phyloP scores from a whole-genome alignment of 192 early-diverging fungal species.

The Umbelopsis isabellina region DNA sequence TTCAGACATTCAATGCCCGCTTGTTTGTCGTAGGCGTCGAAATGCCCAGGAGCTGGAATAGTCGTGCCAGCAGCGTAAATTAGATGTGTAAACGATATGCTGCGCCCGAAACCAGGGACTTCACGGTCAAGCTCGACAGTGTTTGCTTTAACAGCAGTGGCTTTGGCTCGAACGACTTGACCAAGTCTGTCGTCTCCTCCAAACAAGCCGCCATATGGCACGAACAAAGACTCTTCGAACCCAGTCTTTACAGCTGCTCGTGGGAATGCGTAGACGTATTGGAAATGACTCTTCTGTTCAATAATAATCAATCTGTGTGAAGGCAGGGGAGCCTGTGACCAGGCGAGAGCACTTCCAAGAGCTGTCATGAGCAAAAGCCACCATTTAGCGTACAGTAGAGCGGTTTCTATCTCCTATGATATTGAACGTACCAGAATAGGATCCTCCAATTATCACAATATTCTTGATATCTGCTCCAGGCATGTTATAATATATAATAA shows the following conservation, averaged over 20 bases:
- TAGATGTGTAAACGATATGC: constrained; percentile 55
- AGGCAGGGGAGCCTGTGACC: constrained; percentile 37
- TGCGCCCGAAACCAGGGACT: constrained; percentile 50
- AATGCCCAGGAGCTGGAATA: constrained; percentile 54
- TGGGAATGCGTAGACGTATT: constrained; percentile 69
- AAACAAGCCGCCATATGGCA: constrained; percentile 57
- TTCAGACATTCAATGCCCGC: constrained; percentile 45
- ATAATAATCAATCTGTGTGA: constrained; percentile 61
- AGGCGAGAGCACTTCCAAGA: constrained; percentile 32
- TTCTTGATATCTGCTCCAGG: constrained; percentile 22
- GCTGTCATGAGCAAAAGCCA: constrained; percentile 25
- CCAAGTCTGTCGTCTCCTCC: constrained; percentile 39
- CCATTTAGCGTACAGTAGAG: not conserved
- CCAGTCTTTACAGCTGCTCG: constrained; percentile 56
- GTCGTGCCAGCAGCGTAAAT: constrained; percentile 55
- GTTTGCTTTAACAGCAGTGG: constrained; percentile 47
- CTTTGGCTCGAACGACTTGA: constrained; percentile 51
- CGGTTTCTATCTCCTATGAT: not conserved
- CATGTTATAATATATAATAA: not conserved
- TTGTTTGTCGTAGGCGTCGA: constrained; percentile 48
- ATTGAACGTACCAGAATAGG: constrained; percentile 45
- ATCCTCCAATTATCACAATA: constrained; percentile 55
- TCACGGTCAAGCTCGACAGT: constrained; percentile 56
- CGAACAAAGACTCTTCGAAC: constrained; percentile 63
- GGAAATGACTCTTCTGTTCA: constrained; percentile 58